Conservation (phyloP, 306 rosid genomes). For the Rosa chinensis region DNA sequence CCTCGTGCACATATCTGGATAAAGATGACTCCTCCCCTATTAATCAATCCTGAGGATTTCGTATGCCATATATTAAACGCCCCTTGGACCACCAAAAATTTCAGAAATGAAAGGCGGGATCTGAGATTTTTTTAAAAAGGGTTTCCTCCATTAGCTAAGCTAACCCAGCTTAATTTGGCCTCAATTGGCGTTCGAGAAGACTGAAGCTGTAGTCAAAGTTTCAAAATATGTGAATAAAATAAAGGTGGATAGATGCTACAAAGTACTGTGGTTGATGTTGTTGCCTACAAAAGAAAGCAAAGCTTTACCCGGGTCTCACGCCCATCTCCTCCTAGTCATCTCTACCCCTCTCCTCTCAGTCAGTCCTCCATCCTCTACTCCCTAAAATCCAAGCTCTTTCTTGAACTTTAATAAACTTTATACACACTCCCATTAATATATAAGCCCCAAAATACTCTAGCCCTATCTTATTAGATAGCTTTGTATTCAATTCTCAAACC, state of each 20-base stretch:
- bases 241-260: conserved; percentile 7
- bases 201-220: conserved; percentile 23
- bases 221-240: conserved; percentile 30
- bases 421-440: neutral
- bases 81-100: neutral
- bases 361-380: conserved; percentile 5
- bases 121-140: neutral
- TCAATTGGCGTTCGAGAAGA: conserved; percentile 25
- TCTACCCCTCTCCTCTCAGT: neutral
- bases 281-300: conserved; percentile 20
- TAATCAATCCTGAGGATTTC: neutral
- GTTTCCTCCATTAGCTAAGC: neutral
- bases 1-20: conserved; percentile 7
- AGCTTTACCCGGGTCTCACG: conserved; percentile 39
- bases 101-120: conserved; percentile 27
- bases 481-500: conserved; percentile 12
- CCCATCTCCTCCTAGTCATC: neutral
- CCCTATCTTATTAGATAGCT: neutral
- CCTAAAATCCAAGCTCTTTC: conserved; percentile 19
- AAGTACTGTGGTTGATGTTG: neutral
- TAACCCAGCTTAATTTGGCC: conserved; percentile 7
- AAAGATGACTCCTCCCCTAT: neutral
- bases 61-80: neutral
- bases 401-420: neutral
- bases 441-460: conserved; percentile 6